phyloP scores from a whole-genome alignment of 2,329 filamentous ascomycete genomes.

The Thielaviopsis euricoi region DNA sequence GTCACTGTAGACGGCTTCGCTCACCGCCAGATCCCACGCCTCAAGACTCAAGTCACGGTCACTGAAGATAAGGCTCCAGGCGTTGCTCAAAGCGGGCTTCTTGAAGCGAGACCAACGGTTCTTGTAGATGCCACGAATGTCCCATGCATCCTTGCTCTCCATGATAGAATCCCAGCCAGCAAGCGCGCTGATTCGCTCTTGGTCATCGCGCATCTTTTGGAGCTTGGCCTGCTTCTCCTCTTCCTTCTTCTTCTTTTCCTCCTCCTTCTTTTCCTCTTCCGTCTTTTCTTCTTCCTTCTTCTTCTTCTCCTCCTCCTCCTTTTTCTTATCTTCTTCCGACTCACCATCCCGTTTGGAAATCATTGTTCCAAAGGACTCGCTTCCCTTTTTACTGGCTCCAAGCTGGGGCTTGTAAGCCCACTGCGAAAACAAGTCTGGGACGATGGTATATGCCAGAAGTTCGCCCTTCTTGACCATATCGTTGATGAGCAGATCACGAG shows the following conservation, averaged over 20 bases:
- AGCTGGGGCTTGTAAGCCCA: slow-evolving; percentile 15
- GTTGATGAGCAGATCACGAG: slow-evolving; percentile 16
- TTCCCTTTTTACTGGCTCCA: slow-evolving; percentile 13
- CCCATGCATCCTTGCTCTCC: neutral
- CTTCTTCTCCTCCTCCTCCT: neutral
- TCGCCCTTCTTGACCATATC: slow-evolving; percentile 14
- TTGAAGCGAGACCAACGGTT: slow-evolving; percentile 2
- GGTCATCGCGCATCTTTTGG: slow-evolving; percentile 14
- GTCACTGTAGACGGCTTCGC: neutral
- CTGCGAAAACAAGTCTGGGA: slow-evolving; percentile 16
- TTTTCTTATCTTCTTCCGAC: neutral
- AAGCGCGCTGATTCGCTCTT: neutral
- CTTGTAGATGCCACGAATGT: neutral
- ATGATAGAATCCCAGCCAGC: neutral
- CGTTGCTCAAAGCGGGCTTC: neutral
- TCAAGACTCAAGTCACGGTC: neutral
- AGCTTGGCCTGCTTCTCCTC: neutral
- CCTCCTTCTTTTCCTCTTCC: neutral
- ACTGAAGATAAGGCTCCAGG: neutral
- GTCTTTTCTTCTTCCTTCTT: neutral
- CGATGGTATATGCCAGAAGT: slow-evolving; percentile 15
- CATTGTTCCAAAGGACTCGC: neutral
- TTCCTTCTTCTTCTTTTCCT: neutral
- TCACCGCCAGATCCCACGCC: neutral
- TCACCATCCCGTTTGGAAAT: neutral